Base-by-base conservation (phyloP, 768 basidiomycete genomes). In the Russula foetens region DNA sequence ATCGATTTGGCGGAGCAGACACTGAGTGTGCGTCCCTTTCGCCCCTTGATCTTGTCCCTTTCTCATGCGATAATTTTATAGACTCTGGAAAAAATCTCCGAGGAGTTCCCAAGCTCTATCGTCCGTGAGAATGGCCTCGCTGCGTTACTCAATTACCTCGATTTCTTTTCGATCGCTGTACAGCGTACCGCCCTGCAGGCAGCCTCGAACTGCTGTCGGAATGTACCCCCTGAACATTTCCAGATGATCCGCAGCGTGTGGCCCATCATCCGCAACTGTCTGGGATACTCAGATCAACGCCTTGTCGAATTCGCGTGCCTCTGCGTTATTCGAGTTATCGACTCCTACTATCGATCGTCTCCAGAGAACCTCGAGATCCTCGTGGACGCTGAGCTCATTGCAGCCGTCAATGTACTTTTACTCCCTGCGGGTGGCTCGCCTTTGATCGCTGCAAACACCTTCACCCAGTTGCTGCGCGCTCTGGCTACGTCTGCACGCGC, bases 1-100 rank as follows among this genome's bases (percentile, higher is more conserved):
- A 98, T 99, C 66, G 97, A 99, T 73, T 79, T 99, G 48, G 97
- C 97, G 14, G 97, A 98, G 71, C 97, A 99, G 75, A 98, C 96
- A 9, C 76, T 99, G 66, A 95, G 92, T 70, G 96, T 98, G 77
- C 77, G 94, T 83, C 21, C 9, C 24, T 23, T 39, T 28, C 23
- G 31, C 39, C 29, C 5, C n/a, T 14, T 21, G 19, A 43, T 53
- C 38, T 56, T 66, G 41, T 38, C 63, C 63, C 8, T 49, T 50
- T 58, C 52, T 53, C 31, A 59, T 51, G 62, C 67, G 62, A 57
- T 48, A 38, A 1, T 50, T 67, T 56, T 39, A 14, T 70, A 98
- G 96, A 99, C 96, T 0, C 78, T 97, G 77, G 92, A 98, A 76
- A 99, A 99, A 76, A 95, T 99, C 38, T 96, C 96, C 3, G 93